Conservation (phyloP, 805 yeast genomes). For the Kuraishia ogatae region DNA sequence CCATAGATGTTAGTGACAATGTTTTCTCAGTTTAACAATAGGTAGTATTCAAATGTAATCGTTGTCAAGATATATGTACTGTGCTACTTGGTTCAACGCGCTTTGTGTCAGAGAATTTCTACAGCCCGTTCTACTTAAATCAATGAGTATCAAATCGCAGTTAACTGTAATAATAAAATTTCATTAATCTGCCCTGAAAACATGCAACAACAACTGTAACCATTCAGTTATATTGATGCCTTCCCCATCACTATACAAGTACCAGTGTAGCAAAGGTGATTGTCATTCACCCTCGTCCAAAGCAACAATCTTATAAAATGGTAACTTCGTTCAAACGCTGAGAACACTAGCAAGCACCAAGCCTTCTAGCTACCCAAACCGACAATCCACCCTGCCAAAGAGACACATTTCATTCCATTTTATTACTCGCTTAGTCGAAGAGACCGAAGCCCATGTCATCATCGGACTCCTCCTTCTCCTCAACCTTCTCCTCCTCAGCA, state of each 20-base stretch:
- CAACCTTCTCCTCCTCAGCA: constrained; percentile 50
- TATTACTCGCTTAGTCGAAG: constrained; percentile 54
- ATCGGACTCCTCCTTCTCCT: constrained; percentile 60
- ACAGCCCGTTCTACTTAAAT: background rate
- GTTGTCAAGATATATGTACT: no score
- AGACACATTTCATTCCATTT: background rate
- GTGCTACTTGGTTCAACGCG: no score
- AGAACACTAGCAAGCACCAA: background rate
- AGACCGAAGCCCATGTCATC: constrained; percentile 90
- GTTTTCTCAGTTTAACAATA: no score
- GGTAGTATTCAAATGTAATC: no score
- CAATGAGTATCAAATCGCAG: background rate
- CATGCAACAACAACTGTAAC: background rate
- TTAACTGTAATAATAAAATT: background rate
- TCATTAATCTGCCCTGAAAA: constrained; percentile 1
- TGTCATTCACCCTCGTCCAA: background rate
- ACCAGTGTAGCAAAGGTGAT: background rate
- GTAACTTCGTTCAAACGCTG: background rate
- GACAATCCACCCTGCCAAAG: background rate
- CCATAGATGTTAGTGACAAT: no score
- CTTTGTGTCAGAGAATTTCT: no score
- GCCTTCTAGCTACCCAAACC: background rate
- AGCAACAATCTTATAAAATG: background rate
- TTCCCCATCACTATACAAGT: background rate
- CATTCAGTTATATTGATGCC: background rate